Conservation (phyloP, 2,329 filamentous ascomycete genomes). For the Diaporthe nobilis region DNA sequence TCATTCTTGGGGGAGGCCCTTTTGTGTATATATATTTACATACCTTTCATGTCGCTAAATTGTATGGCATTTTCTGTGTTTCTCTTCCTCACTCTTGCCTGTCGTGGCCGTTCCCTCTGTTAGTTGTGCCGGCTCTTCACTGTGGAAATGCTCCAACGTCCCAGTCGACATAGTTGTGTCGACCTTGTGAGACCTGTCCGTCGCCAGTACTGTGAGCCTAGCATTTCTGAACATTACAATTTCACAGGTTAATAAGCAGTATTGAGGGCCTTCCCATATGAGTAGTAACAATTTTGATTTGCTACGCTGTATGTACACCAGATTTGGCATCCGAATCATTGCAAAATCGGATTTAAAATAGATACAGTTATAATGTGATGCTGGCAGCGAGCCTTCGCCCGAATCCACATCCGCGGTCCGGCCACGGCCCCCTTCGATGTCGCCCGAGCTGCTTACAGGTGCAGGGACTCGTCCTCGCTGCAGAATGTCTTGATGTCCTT, state of each 20-base stretch:
- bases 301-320: neutral
- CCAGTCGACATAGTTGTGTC: neutral
- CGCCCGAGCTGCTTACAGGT: slow-evolving; percentile 8
- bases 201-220: neutral
- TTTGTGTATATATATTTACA: slow-evolving; percentile 16
- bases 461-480: slow-evolving; percentile 7
- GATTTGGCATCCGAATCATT: neutral
- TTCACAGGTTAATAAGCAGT: neutral
- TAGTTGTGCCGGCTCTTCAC: neutral
- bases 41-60: neutral
- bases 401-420: neutral
- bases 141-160: neutral
- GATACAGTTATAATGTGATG: neutral
- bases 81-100: neutral
- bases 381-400: too few relatives aligned
- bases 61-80: neutral
- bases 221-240: too few relatives aligned
- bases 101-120: neutral
- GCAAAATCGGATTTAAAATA: neutral
- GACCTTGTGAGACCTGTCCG: neutral
- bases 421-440: too few relatives aligned
- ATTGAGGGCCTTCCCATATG: rapidly evolving
- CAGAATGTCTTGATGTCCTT: slow-evolving; percentile 29
- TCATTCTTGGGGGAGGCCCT: neutral
- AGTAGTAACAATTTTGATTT: neutral